Conservation (phyloP, 2,329 filamentous ascomycete genomes). For the Xylaria sp. region DNA sequence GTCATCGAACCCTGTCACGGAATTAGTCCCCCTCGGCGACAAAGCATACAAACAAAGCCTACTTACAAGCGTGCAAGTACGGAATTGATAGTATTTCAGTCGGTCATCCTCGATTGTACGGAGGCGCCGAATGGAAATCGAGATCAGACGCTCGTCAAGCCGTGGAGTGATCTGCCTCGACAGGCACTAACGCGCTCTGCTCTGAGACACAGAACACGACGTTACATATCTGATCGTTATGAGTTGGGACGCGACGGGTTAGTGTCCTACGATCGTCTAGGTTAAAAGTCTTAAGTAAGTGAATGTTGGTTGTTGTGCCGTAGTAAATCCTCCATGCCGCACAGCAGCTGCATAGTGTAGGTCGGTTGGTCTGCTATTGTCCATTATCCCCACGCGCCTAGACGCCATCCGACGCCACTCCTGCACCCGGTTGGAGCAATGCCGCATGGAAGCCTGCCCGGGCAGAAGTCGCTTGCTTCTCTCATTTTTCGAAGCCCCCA, state of each 20-base stretch:
- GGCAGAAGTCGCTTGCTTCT: conserved; percentile 14
- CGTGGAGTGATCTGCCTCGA: background rate
- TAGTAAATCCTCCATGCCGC: background rate
- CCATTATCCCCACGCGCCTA: conserved; percentile 18
- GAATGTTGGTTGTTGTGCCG: background rate
- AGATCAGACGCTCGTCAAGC: conserved; percentile 14
- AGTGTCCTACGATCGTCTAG: background rate
- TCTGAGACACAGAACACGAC: conserved; percentile 30
- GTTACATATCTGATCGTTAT: conserved; percentile 27
- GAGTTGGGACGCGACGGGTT: background rate
- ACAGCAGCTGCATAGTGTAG: background rate
- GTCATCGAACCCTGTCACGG: conserved; percentile 1
- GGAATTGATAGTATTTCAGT: conserved; percentile 11
- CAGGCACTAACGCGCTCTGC: background rate
- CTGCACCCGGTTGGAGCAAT: conserved; percentile 20
- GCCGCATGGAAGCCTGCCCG: conserved; percentile 15
- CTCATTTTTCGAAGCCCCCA: conserved; percentile 11
- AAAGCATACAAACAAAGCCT: background rate
- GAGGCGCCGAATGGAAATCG: conserved; percentile 1
- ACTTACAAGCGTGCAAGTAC: background rate
- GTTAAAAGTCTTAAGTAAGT: background rate
- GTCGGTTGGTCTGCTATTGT: background rate
- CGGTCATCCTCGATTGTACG: conserved; percentile 20
- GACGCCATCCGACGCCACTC: conserved; percentile 27
- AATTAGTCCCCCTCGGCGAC: background rate